These are phyloP conservation scores for Linderniella brevidens DNA, from an alignment of 257 asterid species.

Conservation along the genomic window DNA sequence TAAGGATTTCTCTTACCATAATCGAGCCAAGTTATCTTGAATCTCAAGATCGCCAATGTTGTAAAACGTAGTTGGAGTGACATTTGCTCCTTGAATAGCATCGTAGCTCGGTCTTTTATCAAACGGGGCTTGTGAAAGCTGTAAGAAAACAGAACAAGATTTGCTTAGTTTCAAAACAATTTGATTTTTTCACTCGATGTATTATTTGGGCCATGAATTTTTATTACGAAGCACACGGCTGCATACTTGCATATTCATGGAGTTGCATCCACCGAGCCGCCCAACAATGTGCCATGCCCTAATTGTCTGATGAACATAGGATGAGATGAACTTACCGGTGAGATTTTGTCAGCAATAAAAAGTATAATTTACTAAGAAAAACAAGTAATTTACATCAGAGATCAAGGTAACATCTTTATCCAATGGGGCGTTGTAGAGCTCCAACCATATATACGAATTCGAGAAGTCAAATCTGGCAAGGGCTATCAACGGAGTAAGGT, in stretches of 20 bases:
- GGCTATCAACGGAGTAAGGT: too few species aligned
- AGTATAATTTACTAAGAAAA: slow-evolving; percentile 4
- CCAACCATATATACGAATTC: slow-evolving; percentile 82
- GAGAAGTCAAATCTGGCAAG: slow-evolving; percentile 63
- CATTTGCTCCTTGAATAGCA: slow-evolving; percentile 78
- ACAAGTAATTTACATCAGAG: slow-evolving; percentile 45
- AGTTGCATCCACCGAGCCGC: slow-evolving; percentile 93
- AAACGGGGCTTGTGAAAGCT: slow-evolving; percentile 66
- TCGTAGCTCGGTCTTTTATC: slow-evolving; percentile 77
- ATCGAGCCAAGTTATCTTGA: slow-evolving; percentile 79
- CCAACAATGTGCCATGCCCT: slow-evolving; percentile 95
- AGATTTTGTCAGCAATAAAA: neutral
- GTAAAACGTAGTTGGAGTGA: slow-evolving; percentile 66
- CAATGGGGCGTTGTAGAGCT: slow-evolving; percentile 67
- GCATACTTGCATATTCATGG: slow-evolving; percentile 90
- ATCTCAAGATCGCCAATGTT: slow-evolving; percentile 92
- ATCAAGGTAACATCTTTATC: slow-evolving; percentile 70
- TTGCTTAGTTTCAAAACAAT: too few species aligned
- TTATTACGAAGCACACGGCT: slow-evolving; percentile 3
- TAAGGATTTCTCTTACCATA: slow-evolving; percentile 37
- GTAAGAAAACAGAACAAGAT: slow-evolving; percentile 11
- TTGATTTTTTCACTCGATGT: neutral
- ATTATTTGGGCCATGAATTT: slow-evolving; percentile 2
- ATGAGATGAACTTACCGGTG: neutral
- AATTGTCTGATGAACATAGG: slow-evolving; percentile 49